Evolutionary conservation across 495 filamentous ascomycete genomes (phyloP).

Genomic region (Podospora appendiculata): DNA sequence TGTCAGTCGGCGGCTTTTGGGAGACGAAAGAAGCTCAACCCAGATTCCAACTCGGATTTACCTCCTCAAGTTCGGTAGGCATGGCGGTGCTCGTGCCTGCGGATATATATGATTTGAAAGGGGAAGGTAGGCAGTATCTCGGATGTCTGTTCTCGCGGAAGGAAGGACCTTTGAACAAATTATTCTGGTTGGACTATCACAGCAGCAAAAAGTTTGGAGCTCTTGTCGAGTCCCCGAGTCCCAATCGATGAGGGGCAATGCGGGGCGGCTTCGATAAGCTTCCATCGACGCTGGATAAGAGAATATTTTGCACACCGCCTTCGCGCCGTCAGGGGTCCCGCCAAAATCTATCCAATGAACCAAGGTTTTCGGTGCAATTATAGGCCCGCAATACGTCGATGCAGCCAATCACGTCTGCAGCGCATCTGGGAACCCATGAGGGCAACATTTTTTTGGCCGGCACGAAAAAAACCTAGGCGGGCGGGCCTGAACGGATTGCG

Average conservation of each 20-base stretch:
- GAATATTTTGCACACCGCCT: too few species aligned
- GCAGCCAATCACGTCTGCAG: conserved; percentile 12
- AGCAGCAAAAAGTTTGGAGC: conserved; percentile 1
- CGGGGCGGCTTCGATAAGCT: conserved; percentile 3
- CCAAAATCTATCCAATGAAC: neutral
- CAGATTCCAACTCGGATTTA: conserved; percentile 18
- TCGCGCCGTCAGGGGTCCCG: neutral
- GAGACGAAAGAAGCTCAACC: too few species aligned
- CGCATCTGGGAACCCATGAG: conserved; percentile 12
- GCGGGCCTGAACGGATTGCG: neutral
- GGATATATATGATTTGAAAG: neutral
- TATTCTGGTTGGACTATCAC: neutral
- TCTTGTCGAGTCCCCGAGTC: neutral
- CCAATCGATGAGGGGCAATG: conserved; percentile 11
- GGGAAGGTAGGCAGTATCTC: too few species aligned
- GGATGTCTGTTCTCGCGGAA: neutral
- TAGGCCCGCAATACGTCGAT: conserved; percentile 8
- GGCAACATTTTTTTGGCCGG: conserved; percentile 16
- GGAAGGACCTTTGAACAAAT: neutral
- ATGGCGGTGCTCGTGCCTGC: conserved; percentile 33
- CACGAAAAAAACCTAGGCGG: conserved; percentile 16
- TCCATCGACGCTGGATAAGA: neutral
- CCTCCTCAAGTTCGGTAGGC: conserved; percentile 80
- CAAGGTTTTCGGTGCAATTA: conserved; percentile 5
- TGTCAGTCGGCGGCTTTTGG: conserved; percentile 7